Evolutionary conservation across 257 asterid genomes (phyloP).

Genomic region (Paraleonurus japonicus): DNA sequence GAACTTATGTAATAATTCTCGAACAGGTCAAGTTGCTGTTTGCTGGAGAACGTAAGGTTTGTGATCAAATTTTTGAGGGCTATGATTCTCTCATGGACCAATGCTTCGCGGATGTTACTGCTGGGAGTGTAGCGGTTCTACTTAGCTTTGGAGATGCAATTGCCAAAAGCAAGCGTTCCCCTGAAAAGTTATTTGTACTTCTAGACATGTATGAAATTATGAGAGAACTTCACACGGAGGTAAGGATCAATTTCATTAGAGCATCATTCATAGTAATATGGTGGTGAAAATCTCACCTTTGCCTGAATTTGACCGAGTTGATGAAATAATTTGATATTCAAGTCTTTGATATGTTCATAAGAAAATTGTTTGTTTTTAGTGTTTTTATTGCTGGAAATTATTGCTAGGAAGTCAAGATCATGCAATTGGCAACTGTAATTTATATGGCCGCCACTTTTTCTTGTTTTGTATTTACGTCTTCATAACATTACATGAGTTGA

Average conservation of each 20-base stretch:
- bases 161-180: slow-evolving; percentile 98
- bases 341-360: slow-evolving; percentile 1
- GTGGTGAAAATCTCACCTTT: slow-evolving; percentile 5
- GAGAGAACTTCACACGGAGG: slow-evolving; percentile 97
- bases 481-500: slow-evolving; percentile 5
- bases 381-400: neutral
- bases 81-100: slow-evolving; percentile 83
- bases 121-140: slow-evolving; percentile 85
- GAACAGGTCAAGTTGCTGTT: slow-evolving; percentile 90
- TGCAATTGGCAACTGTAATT: slow-evolving; percentile 13
- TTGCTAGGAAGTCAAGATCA: slow-evolving; percentile 3
- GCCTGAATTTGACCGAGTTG: slow-evolving; percentile 4
- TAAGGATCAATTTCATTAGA: slow-evolving; percentile 30
- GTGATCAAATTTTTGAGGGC: slow-evolving; percentile 92
- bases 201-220: slow-evolving; percentile 98
- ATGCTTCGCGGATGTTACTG: slow-evolving; percentile 90
- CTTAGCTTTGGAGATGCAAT: slow-evolving; percentile 99
- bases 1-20: slow-evolving; percentile 24
- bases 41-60: slow-evolving; percentile 96
- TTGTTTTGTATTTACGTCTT: slow-evolving; percentile 9
- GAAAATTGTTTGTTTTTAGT: neutral
- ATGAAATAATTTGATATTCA: neutral
- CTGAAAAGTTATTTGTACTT: slow-evolving; percentile 94
- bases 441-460: neutral
- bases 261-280: neutral